Base-by-base conservation (phyloP, 139 green algal species). In the Tetraselmis striata region DNA sequence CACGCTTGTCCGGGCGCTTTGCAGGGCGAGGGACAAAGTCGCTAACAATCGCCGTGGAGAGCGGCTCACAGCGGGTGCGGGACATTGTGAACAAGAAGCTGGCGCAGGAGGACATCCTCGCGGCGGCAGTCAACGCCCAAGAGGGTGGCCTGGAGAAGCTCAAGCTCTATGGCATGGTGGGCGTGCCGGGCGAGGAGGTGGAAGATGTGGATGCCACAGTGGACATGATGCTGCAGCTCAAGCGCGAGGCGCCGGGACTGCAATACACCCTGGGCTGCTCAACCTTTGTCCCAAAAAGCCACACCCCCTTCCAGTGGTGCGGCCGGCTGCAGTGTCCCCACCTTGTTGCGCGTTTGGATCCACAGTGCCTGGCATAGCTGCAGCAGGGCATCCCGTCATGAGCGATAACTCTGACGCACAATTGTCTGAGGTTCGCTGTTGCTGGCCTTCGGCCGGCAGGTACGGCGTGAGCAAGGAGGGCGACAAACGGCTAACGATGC, bases 101-200 rank as follows among this genome's bases (percentile, higher is more conserved):
- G 45, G 81, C 58, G 1, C 83, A 82, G 0, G 86, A 86, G 2
- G 87, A 90, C 28, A 91, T 91, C 32, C 2, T 89, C 1, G 23
- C 23, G n/a, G 86, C 84, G 24, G 86, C 79, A 30, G 5, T 30
- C 1, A 79, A 86, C 0, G 86, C 86, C 0, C 86, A 91, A 80
- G 79, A 85, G 30, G 88, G 87, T 1, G 88, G 88, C 1, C 79
- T 91, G 67, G 76, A 90, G 30, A 81, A 32, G 1, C 59, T 91
- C 28, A 91, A 91, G 84, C 82, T 91, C 32, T 91, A 91, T 30
- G 87, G 84, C 26, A 91, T 91, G 88, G 88, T 91, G 27, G 88
- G 88, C 0, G 77, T 91, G 32, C 88, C 88, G n/a, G 88, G 88
- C 2, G 88, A 91, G 83, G 58, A 79, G 31, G 84, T 87, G 27